Conservation (phyloP, 306 rosid species). For the Castanea sativa region DNA sequence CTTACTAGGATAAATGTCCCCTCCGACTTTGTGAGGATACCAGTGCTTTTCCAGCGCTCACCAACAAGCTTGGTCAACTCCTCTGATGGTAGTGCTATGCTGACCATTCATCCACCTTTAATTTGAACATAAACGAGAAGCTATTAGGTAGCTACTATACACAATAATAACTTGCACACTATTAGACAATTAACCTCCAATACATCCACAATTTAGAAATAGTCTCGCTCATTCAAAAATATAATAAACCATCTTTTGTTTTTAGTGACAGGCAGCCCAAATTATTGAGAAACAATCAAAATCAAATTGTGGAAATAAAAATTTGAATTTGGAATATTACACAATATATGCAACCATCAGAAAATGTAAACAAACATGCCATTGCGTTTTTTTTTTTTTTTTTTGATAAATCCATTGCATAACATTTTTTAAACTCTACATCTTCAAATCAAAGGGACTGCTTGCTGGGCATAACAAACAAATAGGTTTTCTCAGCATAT, state of each 20-base stretch:
- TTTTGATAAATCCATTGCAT: too few species aligned
- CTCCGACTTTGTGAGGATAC: slow-evolving; percentile 52
- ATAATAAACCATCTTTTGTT: background rate
- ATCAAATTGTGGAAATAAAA: background rate
- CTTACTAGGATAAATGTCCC: slow-evolving; percentile 78
- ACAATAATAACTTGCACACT: background rate
- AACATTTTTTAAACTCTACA: background rate
- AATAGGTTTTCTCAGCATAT: slow-evolving; percentile 7
- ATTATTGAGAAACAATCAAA: slow-evolving; percentile 1
- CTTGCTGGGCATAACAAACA: background rate
- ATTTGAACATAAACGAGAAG: slow-evolving; percentile 10
- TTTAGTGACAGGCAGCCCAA: slow-evolving; percentile 12
- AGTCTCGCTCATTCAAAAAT: background rate
- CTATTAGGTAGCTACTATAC: background rate
- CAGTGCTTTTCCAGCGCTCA: slow-evolving; percentile 66
- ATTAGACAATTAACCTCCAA: background rate
- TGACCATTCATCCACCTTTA: slow-evolving; percentile 98
- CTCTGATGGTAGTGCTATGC: slow-evolving; percentile 63
- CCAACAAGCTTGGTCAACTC: slow-evolving; percentile 69
- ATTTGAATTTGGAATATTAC: background rate
- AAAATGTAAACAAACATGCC: background rate
- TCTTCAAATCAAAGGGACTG: background rate
- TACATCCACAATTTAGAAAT: background rate
- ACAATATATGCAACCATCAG: background rate
- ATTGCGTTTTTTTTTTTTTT: background rate